These are phyloP conservation scores for Dryas alaskensis DNA, from an alignment of 306 rosid genomes.

Conservation along the genomic window DNA sequence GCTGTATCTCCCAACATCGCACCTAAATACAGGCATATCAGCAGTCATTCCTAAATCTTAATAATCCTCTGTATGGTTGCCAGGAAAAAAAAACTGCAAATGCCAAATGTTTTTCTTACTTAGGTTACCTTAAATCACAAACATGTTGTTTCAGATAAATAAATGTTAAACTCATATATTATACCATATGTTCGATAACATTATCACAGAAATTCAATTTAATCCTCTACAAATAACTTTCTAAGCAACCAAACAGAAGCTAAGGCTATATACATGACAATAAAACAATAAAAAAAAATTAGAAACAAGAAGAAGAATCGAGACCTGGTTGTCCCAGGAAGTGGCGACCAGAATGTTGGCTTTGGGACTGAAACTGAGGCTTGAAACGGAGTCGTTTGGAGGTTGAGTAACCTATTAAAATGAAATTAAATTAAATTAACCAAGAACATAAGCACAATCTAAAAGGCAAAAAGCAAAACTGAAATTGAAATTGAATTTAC, in stretches of 20 bases:
- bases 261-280: background rate
- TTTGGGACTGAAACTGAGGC: constrained; percentile 73
- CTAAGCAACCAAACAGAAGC: constrained; percentile 2
- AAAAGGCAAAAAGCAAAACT: background rate
- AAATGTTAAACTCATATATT: too few relatives aligned
- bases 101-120: too few relatives aligned
- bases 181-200: too few relatives aligned
- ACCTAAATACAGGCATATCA: constrained; percentile 40
- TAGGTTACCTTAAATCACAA: background rate
- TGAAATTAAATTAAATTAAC: background rate
- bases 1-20: constrained; percentile 76
- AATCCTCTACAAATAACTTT: background rate
- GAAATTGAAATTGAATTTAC: background rate
- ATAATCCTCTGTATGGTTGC: background rate
- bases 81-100: background rate
- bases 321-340: constrained; percentile 89
- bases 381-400: constrained; percentile 67
- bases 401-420: constrained; percentile 65
- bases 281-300: background rate
- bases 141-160: too few relatives aligned
- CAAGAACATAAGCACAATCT: background rate
- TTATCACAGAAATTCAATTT: background rate
- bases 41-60: background rate
- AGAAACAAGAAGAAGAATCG: background rate
- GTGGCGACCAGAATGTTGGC: constrained; percentile 72